Base-by-base conservation (phyloP, 2,329 filamentous ascomycete genomes). In the Arthrinium puccinioides region DNA sequence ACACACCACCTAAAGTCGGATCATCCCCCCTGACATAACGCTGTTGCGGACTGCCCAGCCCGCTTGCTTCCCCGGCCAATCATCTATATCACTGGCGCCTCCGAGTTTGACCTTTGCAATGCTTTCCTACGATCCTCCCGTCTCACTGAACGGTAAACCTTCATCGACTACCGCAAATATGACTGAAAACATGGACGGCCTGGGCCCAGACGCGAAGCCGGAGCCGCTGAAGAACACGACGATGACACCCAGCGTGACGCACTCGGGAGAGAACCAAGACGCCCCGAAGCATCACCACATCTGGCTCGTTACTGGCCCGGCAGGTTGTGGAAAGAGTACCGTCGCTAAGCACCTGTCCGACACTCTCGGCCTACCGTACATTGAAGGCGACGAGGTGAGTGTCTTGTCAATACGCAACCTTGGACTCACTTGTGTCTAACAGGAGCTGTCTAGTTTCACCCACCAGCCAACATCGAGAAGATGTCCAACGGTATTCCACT, bases 401-500 rank as follows among this genome's bases (percentile, higher is more conserved):
- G 38, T 36, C 32, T 7, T n/a, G 16, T 32, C 38, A 18, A 29
- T 30, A 6, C 10, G 13, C 16, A 15, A 28, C 11, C 14, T 3
- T 7, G 9, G 7, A 18, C 14, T 4, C 13, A 26, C 15, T n/a
- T n/a, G 15, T 40, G 26, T 29, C 35, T 37, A 26, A 30, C 44
- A 11, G 20, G 10, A 23, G 23, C 15, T 35, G 27, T 32, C 21
- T 48, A 83, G 79, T 95, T 82, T 57, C 85, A 88, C 47, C 79
- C 86, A 1, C 64, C 73, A 21, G 71, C 83, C 53, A 96, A 90
- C 64, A 81, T 89, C 50, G 82, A 89, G 38, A 98, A 97, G 64
- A 98, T 98, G 92, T 72, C 76, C 54, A 73, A 72, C 49, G 87
- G 87, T 48, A 81, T 79, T 39, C 88, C 92, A 3, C 72, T 98